Conservation (phyloP, 331 rosid genomes). For the Pyrus hybrid region DNA sequence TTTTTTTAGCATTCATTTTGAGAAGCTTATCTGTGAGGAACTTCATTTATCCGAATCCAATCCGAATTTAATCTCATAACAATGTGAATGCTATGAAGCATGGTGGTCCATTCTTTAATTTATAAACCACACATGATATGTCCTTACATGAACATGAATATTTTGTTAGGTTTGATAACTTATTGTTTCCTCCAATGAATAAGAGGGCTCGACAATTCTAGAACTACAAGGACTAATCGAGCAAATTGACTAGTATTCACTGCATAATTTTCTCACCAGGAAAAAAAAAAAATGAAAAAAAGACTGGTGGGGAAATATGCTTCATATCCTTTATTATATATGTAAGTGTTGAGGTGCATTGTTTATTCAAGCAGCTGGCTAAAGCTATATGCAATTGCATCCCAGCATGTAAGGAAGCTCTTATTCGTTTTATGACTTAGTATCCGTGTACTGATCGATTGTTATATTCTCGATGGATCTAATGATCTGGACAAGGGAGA, state of each 20-base stretch:
- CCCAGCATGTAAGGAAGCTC: background rate
- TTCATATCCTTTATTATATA: background rate
- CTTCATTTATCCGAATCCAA: no score
- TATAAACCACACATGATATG: no score
- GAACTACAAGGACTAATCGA: background rate
- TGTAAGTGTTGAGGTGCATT: background rate
- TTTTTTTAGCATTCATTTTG: no score
- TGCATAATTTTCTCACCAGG: background rate
- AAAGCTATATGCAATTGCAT: background rate
- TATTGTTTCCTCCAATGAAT: no score
- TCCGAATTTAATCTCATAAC: no score
- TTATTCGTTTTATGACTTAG: background rate
- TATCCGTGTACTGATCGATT: background rate
- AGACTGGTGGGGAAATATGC: background rate
- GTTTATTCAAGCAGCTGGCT: background rate
- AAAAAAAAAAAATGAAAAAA: background rate
- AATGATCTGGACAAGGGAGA: background rate
- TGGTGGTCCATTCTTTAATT: no score
- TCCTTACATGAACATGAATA: no score
- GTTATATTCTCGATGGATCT: background rate
- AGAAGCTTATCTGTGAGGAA: no score
- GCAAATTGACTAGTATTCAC: background rate
- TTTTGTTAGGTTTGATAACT: no score
- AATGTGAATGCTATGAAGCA: no score
- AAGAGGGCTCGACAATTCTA: no score